Percentiles rank a stretch among this genome's conserved stretches.
Conservation (phyloP, 495 filamentous ascomycete genomes). For the Lasiosphaeria ovina region DNA sequence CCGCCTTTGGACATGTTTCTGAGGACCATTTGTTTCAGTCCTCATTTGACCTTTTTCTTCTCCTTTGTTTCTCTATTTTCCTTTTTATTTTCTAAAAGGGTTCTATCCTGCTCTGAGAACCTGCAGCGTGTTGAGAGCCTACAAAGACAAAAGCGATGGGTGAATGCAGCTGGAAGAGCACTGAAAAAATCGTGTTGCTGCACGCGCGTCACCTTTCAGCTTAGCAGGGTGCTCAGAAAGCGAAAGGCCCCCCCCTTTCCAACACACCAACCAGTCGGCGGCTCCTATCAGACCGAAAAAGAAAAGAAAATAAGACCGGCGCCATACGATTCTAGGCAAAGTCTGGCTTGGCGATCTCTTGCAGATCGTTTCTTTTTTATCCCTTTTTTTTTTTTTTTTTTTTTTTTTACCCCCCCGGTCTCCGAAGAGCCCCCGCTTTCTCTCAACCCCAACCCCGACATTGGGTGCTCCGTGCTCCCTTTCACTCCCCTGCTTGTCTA, state of each 20-base stretch:
- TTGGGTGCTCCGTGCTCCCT: neutral
- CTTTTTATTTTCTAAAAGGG: too few species aligned
- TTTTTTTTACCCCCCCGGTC: neutral
- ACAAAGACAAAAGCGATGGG: too few species aligned
- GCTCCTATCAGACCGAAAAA: neutral
- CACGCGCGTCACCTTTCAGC: neutral
- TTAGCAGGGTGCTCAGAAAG: neutral
- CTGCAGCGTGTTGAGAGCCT: too few species aligned
- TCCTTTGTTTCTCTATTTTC: too few species aligned
- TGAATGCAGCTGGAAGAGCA: too few species aligned
- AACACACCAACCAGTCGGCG: neutral
- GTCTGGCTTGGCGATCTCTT: constrained; percentile 10
- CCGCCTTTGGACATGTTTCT: too few species aligned
- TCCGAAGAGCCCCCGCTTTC: too few species aligned
- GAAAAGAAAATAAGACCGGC: constrained; percentile 4
- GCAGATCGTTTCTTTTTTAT: constrained; percentile 1
- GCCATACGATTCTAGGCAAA: constrained; percentile 8
- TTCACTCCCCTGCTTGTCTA: neutral
- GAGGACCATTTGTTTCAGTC: too few species aligned
- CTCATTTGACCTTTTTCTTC: too few species aligned
- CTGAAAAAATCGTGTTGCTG: too few species aligned
- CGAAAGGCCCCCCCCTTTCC: neutral
- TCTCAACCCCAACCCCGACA: neutral
- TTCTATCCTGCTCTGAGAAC: too few species aligned
- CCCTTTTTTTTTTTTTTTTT: neutral